These are phyloP conservation scores for Neurospora crassa DNA, from an alignment of 2,329 filamentous ascomycete genomes.

Conservation along the genomic window DNA sequence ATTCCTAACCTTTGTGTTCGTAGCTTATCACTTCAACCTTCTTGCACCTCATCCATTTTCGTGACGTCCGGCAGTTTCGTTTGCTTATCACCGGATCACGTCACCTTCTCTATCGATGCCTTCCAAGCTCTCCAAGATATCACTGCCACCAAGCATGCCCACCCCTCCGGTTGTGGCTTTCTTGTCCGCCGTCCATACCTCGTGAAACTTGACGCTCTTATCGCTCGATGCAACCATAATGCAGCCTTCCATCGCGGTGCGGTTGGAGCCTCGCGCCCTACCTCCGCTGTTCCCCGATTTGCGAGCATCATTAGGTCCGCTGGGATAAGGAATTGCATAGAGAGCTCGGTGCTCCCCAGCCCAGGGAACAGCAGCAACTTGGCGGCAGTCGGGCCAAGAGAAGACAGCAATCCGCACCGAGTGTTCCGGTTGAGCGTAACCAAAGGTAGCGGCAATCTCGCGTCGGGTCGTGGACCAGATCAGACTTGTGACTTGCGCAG, in stretches of 20 bases:
- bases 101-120: constrained; percentile 68
- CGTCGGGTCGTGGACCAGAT: constrained; percentile 80
- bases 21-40: neutral
- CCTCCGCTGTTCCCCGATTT: constrained; percentile 29
- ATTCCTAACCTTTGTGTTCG: neutral
- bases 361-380: constrained; percentile 81
- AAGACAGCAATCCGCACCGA: constrained; percentile 85
- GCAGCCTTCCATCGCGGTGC: constrained; percentile 63
- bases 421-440: constrained; percentile 85
- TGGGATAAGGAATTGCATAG: constrained; percentile 79
- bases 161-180: constrained; percentile 42
- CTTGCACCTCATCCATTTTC: neutral
- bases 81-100: constrained; percentile 53
- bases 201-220: constrained; percentile 88
- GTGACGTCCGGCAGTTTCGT: neutral
- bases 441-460: constrained; percentile 90
- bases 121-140: constrained; percentile 74
- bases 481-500: constrained; percentile 85
- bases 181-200: constrained; percentile 69
- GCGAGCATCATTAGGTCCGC: constrained; percentile 25
- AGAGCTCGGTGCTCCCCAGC: constrained; percentile 68
- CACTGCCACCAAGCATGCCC: constrained; percentile 68
- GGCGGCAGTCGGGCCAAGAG: constrained; percentile 83
- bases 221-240: constrained; percentile 89
- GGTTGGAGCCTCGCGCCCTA: constrained; percentile 36